Conservation (phyloP, 2,329 filamentous ascomycete genomes). For the Penicillium sumatraense region DNA sequence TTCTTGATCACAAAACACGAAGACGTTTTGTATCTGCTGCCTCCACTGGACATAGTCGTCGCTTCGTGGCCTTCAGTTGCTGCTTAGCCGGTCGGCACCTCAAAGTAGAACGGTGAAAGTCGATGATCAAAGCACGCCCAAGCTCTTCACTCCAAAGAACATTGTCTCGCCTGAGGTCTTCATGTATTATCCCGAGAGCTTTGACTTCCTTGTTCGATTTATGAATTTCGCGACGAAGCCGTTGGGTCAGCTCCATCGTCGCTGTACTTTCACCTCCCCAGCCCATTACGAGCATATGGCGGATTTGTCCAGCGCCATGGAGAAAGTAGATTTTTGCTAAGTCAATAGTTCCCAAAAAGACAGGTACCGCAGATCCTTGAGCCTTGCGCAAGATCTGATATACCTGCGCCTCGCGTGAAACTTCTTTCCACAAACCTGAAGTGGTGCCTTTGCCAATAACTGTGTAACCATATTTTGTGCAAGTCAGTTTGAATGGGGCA, state of each 20-base stretch:
- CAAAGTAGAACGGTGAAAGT: no score
- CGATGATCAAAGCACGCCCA: no score
- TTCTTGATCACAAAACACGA: no score
- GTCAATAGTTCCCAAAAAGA: not conserved
- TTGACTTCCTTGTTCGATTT: constrained; percentile 17
- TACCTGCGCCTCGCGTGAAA: not conserved
- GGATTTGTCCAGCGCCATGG: not conserved
- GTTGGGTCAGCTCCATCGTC: constrained; percentile 4
- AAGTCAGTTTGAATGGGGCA: not conserved
- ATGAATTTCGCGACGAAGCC: constrained; percentile 2
- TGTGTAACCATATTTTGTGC: not conserved
- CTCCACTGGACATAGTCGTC: no score
- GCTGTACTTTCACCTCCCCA: constrained; percentile 16
- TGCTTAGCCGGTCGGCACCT: no score
- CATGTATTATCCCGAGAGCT: constrained; percentile 23
- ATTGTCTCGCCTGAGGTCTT: constrained; percentile 1
- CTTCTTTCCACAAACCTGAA: not conserved
- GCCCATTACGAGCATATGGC: not conserved
- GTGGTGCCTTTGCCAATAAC: not conserved
- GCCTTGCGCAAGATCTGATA: constrained; percentile 10
- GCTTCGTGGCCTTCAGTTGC: no score
- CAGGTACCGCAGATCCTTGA: not conserved
- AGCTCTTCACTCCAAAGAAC: no score
- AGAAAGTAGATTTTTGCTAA: not conserved
- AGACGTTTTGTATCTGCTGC: no score